Base-by-base conservation (phyloP, 192 early-diverging fungal genomes). In the Gonapodya sp. region DNA sequence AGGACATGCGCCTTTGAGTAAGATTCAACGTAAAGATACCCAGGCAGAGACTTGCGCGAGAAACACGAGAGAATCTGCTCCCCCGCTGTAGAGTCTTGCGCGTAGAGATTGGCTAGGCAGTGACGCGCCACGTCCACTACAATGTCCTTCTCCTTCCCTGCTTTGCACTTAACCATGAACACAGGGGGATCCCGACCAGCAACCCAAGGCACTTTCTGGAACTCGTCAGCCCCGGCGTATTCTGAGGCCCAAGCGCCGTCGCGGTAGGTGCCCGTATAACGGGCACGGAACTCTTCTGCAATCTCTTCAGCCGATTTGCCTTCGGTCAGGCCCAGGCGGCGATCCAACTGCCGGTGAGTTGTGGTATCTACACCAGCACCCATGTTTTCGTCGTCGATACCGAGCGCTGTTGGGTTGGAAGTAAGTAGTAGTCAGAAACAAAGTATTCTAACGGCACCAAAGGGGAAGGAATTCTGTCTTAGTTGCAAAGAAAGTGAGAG, bases 1-100 rank as follows among this genome's bases (percentile, higher is more conserved):
- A 93, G 91, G 0, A 97, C 97, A 80, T 94, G 89, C 0, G 93
- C 91, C 77, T 94, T 89, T 80, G 89, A 89, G 64, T 87, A 82
- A 2, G 96, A 93, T 84, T 99, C 97, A 36, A 99, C 87, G 82
- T 99, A 99, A 14, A 99, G 87, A 84, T 95, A 96, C 0, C 96
- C 97, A 73, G 91, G 87, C 34, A 97, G 83, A 1, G 92, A 91
- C 75, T 98, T 95, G 73, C 96, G 88, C 73, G 87, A 88, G 84
- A 96, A 97, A 18, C 88, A 92, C 32, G 95, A 95, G 32, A 90
- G 88, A 37, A 98, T 94, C 14, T 93, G 89, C 36, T 92, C 73
- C 36, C 92, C 91, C 73, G 88, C 86, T 36, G 84, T 88, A 2
- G 87, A 84, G 79, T 89, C 85, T 73, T 92, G 87, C 35, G 89